Evolutionary conservation across 306 rosid genomes (phyloP).

Genomic region (Alnus glutinosa): DNA sequence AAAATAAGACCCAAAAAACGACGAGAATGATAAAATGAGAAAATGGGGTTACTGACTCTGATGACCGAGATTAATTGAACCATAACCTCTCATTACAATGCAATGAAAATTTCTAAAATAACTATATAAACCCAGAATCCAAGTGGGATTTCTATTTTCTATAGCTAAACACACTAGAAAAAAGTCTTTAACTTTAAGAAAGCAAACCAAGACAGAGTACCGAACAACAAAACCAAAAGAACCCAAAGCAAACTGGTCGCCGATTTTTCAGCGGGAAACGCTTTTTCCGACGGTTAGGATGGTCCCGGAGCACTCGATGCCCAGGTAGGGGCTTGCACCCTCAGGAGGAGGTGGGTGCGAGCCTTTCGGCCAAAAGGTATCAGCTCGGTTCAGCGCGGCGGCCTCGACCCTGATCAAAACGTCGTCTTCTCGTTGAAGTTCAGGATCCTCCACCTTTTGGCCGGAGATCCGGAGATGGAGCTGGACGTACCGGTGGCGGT

Average conservation of each 20-base stretch:
- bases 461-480: no score
- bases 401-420: constrained; percentile 61
- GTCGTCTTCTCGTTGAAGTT: constrained; percentile 41
- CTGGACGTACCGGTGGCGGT: no score
- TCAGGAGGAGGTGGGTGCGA: constrained; percentile 43
- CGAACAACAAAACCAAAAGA: not conserved
- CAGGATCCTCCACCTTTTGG: constrained; percentile 49
- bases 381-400: constrained; percentile 62
- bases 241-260: constrained; percentile 43
- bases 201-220: no score
- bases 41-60: no score
- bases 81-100: no score
- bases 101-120: not conserved
- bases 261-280: constrained; percentile 61
- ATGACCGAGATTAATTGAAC: no score
- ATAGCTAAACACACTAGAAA: not conserved
- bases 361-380: constrained; percentile 50
- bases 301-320: constrained; percentile 67
- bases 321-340: constrained; percentile 53
- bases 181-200: not conserved
- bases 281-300: constrained; percentile 40
- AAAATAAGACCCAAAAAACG: no score
- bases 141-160: not conserved
- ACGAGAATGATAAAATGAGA: no score
- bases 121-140: not conserved